phyloP scores from a whole-genome alignment of 2,329 filamentous ascomycete genomes.

The Fusarium mundagurra region DNA sequence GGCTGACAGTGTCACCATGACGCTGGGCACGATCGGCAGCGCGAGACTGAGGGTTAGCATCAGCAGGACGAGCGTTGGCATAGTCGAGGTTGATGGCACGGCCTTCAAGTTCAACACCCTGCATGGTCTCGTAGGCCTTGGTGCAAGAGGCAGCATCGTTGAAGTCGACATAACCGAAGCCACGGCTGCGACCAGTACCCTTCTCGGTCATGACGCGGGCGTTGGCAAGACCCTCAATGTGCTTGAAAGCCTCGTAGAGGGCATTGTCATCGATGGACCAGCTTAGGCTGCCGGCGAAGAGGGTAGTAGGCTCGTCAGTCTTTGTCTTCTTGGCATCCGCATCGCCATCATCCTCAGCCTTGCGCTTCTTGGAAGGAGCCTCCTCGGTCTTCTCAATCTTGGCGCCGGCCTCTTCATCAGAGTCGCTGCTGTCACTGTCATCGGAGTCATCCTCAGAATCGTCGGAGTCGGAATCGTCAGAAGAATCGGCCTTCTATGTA shows the following conservation, averaged over 20 bases:
- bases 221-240: conserved; percentile 76
- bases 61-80: conserved; percentile 71
- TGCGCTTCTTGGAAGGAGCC: conserved; percentile 58
- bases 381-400: conserved; percentile 51
- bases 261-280: conserved; percentile 90
- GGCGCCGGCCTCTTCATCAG: conserved; percentile 48
- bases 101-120: conserved; percentile 77
- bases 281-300: conserved; percentile 90
- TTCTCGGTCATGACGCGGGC: conserved; percentile 87
- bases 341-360: conserved; percentile 60
- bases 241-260: conserved; percentile 83
- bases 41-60: conserved; percentile 62
- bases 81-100: conserved; percentile 83
- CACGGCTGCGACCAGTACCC: conserved; percentile 83
- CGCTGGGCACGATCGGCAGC: conserved; percentile 71
- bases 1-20: conserved; percentile 83
- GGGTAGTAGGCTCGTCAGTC: conserved; percentile 68
- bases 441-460: conserved; percentile 49
- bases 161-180: conserved; percentile 95
- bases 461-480: conserved; percentile 47
- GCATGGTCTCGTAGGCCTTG: conserved; percentile 79
- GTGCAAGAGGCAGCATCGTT: conserved; percentile 71
- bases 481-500: conserved; percentile 42
- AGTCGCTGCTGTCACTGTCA: conserved; percentile 47
- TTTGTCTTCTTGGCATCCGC: conserved; percentile 73